Evolutionary conservation across 73 alveolate genomes (phyloP), one percentile per base, ranked within the genome.

Genomic region (Paramecium pentaurelia): DNA sequence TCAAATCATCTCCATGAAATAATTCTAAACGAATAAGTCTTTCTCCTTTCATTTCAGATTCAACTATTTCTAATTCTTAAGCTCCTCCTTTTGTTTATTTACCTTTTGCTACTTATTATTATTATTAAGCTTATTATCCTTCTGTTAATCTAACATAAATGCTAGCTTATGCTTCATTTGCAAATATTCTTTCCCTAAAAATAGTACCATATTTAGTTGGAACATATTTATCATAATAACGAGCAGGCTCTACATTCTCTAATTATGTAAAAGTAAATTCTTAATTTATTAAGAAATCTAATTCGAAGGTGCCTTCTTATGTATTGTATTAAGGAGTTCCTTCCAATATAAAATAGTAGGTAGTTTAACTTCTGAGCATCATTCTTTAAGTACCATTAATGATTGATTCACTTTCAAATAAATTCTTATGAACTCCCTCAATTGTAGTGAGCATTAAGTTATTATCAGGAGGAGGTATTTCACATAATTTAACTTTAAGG

Each of bases 161-260:
- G 73, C 96, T 95, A 28, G 94, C 54, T 6, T 96, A 93, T 86
- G 89, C 93, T 40, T 97, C 98, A 18, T 95, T 94, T 32, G 95
- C 97, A 73, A 87, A 94, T 16, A 97, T 89, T 91, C 96, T 97
- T 75, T 96, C 98, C 83, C 97, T 97, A 96, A 97, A 97, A 28
- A 97, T 95, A 27, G 96, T 97, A 0, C 98, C 99, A 80, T 97
- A 96, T 77, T 97, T 97, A 32, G 95, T 93, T 9, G 99, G 98
- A 36, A 44, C 38, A 59, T 95, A 97, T 40, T 92, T 93, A 70
- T 97, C 98, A 10, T 93, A 44, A 92, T 93, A 97, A 28, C 93
- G 94, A 0, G 92, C 71, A 11, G 99, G 99, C 75, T 97, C 99
- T 22, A 93, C 92, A 85, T 92, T 93, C 37, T 93, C 95, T 18